Evolutionary conservation across 352 stramenopile genomes (phyloP), one percentile per base, ranked within the genome.

Genomic region (Pythium myriotylum): DNA sequence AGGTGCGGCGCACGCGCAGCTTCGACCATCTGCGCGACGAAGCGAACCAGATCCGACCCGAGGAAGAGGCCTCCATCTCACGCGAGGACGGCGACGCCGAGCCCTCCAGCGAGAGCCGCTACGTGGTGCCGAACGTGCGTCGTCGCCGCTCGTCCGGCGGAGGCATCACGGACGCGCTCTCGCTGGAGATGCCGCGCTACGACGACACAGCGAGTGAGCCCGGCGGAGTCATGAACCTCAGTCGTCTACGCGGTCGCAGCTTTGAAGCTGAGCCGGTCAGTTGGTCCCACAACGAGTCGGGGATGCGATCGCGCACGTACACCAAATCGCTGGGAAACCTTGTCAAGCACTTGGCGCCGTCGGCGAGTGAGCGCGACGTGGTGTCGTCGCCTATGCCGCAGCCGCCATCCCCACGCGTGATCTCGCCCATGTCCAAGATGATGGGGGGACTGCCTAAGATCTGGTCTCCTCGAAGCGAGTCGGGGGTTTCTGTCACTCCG

Each of bases 261-360:
- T 73, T 68, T 27, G 65, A 73, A 17, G 51, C 17, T 12, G 65
- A 68, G 9, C 32, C 51, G 16, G 29, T 54, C 20, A 50, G 35
- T 19, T 72, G 65, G 55, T 20, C 23, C 48, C 46, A 60, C 29
- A 42, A 54, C 12, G 65, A 65, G 79, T 48, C 77, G 70, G 1
- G 50, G 6, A 73, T 81, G 42, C 75, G 84, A 0, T 72, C 76
- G 14, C 76, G 79, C 7, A 83, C 82, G 40, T 92, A 94, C 63
- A 94, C 82, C 10, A 92, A 90, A 53, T 94, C 85, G 4, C 49
- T 94, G 10, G 83, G 79, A 9, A 92, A 84, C 62, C 59, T 94
- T 26, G 85, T 94, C 0, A 88, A 94, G 68, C 85, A 94, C 60
- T 63, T 94, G 17, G 78, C 85, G 2, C 74, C 84, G 16, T 81